phyloP scores from a whole-genome alignment of 2,329 filamentous ascomycete species.

The Parafenestella ontariensis region DNA sequence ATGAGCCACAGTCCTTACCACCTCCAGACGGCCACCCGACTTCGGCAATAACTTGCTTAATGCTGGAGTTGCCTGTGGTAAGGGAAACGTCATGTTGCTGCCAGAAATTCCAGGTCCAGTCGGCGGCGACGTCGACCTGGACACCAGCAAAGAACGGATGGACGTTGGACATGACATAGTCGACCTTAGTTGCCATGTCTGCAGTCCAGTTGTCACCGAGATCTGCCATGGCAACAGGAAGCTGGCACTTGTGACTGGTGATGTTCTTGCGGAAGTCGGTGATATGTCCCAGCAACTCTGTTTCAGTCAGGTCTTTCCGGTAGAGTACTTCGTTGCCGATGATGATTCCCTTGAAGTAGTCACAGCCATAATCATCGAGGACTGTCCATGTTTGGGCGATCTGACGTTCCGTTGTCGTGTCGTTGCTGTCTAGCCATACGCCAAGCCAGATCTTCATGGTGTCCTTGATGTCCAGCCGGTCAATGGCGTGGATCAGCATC shows the following conservation, averaged over 20 bases:
- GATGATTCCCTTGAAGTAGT: slow-evolving; percentile 67
- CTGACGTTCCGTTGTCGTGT: slow-evolving; percentile 83
- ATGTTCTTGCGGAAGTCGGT: slow-evolving; percentile 72
- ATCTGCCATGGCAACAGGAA: slow-evolving; percentile 87
- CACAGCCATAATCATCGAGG: slow-evolving; percentile 65
- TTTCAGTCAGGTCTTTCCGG: slow-evolving; percentile 70
- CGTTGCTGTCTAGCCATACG: slow-evolving; percentile 87
- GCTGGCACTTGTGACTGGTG: slow-evolving; percentile 67
- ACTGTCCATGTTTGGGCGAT: slow-evolving; percentile 84
- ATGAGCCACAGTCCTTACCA: slow-evolving; percentile 75
- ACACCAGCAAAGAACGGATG: slow-evolving; percentile 95
- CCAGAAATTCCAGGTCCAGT: slow-evolving; percentile 89
- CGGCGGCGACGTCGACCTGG: slow-evolving; percentile 69
- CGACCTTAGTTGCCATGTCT: slow-evolving; percentile 72
- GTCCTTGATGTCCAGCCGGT: slow-evolving; percentile 72
- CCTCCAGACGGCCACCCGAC: slow-evolving; percentile 89
- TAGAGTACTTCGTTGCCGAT: slow-evolving; percentile 70
- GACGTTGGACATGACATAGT: slow-evolving; percentile 95
- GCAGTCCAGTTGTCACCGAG: slow-evolving; percentile 86
- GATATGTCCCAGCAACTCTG: slow-evolving; percentile 69
- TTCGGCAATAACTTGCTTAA: slow-evolving; percentile 83
- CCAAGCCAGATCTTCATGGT: slow-evolving; percentile 89
- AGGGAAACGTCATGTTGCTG: slow-evolving; percentile 69
- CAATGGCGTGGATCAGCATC: slow-evolving; percentile 86
- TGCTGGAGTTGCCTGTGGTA: slow-evolving; percentile 57